Evolutionary conservation across 345 rosid genomes (phyloP), one percentile per base, ranked within the genome.

Genomic region (Hypericum androsaemum): DNA sequence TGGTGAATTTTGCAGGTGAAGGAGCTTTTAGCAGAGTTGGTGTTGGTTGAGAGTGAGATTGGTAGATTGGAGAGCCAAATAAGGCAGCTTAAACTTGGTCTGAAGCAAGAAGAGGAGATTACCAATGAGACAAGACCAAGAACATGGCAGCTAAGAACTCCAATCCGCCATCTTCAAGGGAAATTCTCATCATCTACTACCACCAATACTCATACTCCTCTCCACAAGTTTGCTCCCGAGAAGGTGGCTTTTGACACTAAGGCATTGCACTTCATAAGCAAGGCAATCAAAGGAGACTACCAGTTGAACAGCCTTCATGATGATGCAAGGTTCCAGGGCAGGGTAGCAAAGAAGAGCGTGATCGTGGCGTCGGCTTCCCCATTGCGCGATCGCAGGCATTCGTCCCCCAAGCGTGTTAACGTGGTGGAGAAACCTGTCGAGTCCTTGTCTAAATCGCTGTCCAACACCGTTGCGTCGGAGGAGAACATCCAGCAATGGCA

Each of bases 251-350:
- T 86, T 60, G 94, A 75, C 46, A 80, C 97, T 45, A 82, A 84
- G 77, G 83, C 97, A 5, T 53, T 90, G 71, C 96, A 84, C 68
- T 90, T 90, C 67, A 87, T 90, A 40, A 87, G 80, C 57, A 90
- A 87, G 73, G 86, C 98, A 41, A 90, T 87, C 40, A 84, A 84
- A 62, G 89, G 84, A 2, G 96, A 84, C 63, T 87, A 77, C 41
- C 47, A 59, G 13, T 58, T 66, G 4, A 76, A 77, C 48, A 59
- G 64, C 39, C 48, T 55, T 49, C 65, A 61, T 1, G 80, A 70
- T 10, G 75, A 78, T 50, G 32, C 64, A 41, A 76, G 74, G 54
- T 64, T 71, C 39, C 89, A 71, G 45, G 78, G 76, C 14, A 80
- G 61, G 46, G 52, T 52, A 53, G 64, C 71, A 36, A 76, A 62